Evolutionary conservation across 305 asterid species (phyloP), one percentile per base, ranked within the genome.

Genomic region (Solanum chacoense): DNA sequence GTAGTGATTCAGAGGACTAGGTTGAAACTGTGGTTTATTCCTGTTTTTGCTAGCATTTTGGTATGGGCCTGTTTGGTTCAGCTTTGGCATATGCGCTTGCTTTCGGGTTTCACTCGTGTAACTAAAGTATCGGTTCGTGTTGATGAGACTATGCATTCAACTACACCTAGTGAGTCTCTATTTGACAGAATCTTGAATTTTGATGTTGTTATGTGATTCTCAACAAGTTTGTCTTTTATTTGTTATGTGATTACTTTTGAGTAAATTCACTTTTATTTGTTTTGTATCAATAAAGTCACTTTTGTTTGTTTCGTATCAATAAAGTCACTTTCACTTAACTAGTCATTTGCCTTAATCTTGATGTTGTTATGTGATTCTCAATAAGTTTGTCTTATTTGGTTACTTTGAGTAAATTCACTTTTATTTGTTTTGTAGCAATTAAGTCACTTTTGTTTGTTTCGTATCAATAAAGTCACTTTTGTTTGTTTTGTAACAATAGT

Each of bases 61-160:
- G 92, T 96, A 90, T 96, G 99, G 99, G 94, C 98, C 80, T 93
- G 98, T 91, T 91, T 96, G 94, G 95, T 94, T 90, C 99, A 96
- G 90, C 94, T 97, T 35, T 97, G 98, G 98, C 97, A 94, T 86
- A 98, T 97, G 72, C 94, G 87, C 29, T 63, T 94, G 91, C 93
- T 94, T 12, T 90, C 94, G 7, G 95, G 98, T 35, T 89, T 93
- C 72, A 40, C 90, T 34, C 92, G 89, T 85, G 88, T 92, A 89
- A 88, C 94, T 13, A 90, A 91, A 50, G 14, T 37, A 24, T 12
- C 65, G 13, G 24, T 79, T 79, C 24, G 55, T 79, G 92, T 90
- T 50, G 94, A 93, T 89, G 90, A 92, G 85, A 86, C 92, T 28
- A 71, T 91, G 85, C 85, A 91, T 20, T 76, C 91, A 12, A 94